Conservation (phyloP, 768 basidiomycete genomes). For the Rhodotorula kratochvilovae region DNA sequence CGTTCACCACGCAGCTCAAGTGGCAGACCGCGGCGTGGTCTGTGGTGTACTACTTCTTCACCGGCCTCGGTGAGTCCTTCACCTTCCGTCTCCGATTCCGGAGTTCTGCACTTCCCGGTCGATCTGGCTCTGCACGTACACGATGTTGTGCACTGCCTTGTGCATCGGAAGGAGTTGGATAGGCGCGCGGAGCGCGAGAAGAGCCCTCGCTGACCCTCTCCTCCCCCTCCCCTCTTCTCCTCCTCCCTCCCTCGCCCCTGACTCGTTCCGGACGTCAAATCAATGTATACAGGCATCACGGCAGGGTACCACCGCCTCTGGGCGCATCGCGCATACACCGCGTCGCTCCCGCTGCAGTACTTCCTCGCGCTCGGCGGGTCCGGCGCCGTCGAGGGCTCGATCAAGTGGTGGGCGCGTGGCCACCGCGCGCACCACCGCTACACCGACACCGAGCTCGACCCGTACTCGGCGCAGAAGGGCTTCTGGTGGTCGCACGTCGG, state of each 20-base stretch:
- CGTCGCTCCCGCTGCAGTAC: constrained; percentile 77
- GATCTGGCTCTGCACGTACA: too few relatives aligned
- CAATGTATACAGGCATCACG: constrained; percentile 59
- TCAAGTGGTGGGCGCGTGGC: constrained; percentile 96
- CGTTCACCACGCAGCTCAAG: constrained; percentile 58
- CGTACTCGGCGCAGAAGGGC: constrained; percentile 74
- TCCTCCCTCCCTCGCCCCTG: neutral
- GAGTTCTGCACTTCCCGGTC: too few relatives aligned
- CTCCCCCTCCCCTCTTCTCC: too few relatives aligned
- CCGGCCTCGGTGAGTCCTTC: constrained; percentile 65
- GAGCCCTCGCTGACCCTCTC: too few relatives aligned
- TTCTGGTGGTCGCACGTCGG: constrained; percentile 74
- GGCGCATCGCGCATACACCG: constrained; percentile 95
- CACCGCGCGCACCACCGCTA: constrained; percentile 73
- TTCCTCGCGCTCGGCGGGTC: constrained; percentile 76
- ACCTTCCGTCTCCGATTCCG: neutral
- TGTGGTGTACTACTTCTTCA: constrained; percentile 71
- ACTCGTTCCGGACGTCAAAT: too few relatives aligned
- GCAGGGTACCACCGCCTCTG: constrained; percentile 94
- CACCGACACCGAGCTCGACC: constrained; percentile 80
- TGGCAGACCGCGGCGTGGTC: constrained; percentile 73
- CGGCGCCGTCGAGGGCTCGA: constrained; percentile 90
- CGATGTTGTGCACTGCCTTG: too few relatives aligned
- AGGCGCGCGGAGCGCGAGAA: too few relatives aligned
- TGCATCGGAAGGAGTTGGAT: too few relatives aligned